Conservation (phyloP, 345 rosid genomes). For the Salix brachista region DNA sequence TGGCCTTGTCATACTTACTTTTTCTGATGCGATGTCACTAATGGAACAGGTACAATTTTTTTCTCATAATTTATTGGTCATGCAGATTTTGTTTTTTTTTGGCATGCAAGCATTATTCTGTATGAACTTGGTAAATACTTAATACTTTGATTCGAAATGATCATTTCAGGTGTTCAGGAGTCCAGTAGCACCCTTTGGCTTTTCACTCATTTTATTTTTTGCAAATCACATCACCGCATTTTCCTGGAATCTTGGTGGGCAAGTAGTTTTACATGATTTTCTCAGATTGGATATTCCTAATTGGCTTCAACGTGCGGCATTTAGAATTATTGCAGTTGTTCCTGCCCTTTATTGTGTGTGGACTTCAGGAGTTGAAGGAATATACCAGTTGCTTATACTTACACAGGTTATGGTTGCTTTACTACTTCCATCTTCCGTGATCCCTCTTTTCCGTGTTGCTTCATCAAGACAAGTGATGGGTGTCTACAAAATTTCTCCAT, state of each 20-base stretch:
- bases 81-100: background rate
- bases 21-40: slow-evolving; percentile 82
- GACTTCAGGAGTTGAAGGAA: slow-evolving; percentile 88
- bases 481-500: slow-evolving; percentile 67
- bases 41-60: slow-evolving; percentile 69
- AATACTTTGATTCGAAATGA: background rate
- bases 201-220: slow-evolving; percentile 57
- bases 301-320: slow-evolving; percentile 89
- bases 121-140: slow-evolving; percentile 11
- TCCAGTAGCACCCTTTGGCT: slow-evolving; percentile 52
- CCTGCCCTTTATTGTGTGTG: slow-evolving; percentile 86
- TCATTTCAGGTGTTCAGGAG: slow-evolving; percentile 61
- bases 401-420: slow-evolving; percentile 81
- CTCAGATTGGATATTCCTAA: slow-evolving; percentile 75
- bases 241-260: slow-evolving; percentile 81
- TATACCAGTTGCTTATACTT: slow-evolving; percentile 76
- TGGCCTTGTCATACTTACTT: slow-evolving; percentile 74
- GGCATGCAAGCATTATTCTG: background rate
- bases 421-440: slow-evolving; percentile 83
- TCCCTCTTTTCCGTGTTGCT: slow-evolving; percentile 85
- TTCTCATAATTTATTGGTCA: background rate
- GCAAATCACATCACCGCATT: slow-evolving; percentile 71
- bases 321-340: slow-evolving; percentile 70
- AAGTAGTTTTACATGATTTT: slow-evolving; percentile 65
- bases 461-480: slow-evolving; percentile 89